Conservation (phyloP, 306 rosid genomes). For the Nissolia schottii region DNA sequence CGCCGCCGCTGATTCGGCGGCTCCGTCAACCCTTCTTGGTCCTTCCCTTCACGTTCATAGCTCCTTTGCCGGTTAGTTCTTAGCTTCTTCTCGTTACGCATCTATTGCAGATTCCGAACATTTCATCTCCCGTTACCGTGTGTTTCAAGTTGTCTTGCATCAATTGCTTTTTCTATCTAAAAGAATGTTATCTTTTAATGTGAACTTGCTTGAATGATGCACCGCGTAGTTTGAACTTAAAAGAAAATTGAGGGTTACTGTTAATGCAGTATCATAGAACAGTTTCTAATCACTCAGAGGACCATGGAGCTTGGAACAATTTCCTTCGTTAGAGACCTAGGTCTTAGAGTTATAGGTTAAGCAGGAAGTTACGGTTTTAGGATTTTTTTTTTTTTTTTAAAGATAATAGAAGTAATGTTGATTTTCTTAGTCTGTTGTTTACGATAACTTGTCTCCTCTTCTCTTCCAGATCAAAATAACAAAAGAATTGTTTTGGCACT, state of each 20-base stretch:
- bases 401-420: neutral
- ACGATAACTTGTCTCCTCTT: neutral
- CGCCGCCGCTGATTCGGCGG: conserved; percentile 53
- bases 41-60: conserved; percentile 94
- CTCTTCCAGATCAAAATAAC: conserved; percentile 75
- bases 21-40: conserved; percentile 83
- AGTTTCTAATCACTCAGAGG: neutral
- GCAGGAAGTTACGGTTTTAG: neutral
- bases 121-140: neutral
- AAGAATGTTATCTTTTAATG: neutral
- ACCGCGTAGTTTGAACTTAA: neutral
- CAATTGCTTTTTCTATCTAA: neutral
- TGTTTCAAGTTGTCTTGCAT: neutral
- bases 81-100: conserved; percentile 10
- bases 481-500: conserved; percentile 90
- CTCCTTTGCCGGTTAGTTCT: conserved; percentile 75
- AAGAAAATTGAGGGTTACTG: neutral
- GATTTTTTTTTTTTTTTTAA: neutral
- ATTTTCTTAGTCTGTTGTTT: neutral
- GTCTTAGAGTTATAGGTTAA: neutral
- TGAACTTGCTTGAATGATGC: neutral
- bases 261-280: neutral
- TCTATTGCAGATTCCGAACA: too few relatives aligned
- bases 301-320: neutral
- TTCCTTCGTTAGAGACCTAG: neutral